phyloP scores from a whole-genome alignment of 1,284 basidiomycete species.

The Leccinum variabile region DNA sequence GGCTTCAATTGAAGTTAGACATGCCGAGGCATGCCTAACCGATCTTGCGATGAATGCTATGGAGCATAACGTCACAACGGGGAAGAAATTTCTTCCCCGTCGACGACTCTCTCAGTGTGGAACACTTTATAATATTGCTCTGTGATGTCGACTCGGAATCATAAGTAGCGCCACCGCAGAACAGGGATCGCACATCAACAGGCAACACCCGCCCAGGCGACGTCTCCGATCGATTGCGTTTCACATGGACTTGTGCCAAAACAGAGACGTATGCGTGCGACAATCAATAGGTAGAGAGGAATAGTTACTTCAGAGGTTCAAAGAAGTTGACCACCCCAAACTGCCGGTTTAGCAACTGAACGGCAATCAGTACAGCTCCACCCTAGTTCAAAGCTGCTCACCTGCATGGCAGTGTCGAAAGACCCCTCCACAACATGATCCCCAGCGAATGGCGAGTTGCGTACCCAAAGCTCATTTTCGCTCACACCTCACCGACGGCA shows the following conservation, averaged over 20 bases:
- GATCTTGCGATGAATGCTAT: too few relatives aligned
- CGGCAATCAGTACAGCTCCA: conserved; percentile 14
- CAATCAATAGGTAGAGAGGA: conserved; percentile 85
- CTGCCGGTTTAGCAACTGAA: conserved; percentile 87
- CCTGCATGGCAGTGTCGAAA: conserved; percentile 98
- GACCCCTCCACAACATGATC: conserved; percentile 98
- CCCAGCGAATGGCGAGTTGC: conserved; percentile 93
- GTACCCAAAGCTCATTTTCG: conserved; percentile 91
- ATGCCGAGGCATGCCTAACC: too few relatives aligned
- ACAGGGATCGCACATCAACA: conserved; percentile 66
- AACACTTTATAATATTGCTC: too few relatives aligned
- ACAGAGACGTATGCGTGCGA: conserved; percentile 89
- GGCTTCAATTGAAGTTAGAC: too few relatives aligned
- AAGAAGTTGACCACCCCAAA: conserved; percentile 89
- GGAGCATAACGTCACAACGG: too few relatives aligned
- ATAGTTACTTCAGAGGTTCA: conserved; percentile 81
- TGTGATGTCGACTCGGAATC: too few relatives aligned
- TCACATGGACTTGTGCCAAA: conserved; percentile 81
- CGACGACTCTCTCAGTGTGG: too few relatives aligned
- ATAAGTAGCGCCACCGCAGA: too few relatives aligned
- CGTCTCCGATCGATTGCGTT: conserved; percentile 84
- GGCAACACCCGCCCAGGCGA: conserved; percentile 83
- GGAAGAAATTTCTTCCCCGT: too few relatives aligned
- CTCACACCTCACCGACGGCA: conserved; percentile 71
- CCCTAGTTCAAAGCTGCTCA: conserved; percentile 38